Evolutionary conservation across 2,329 filamentous ascomycete species (phyloP), one percentile per base, ranked within the genome.

Genomic region (Paecilomyces sp.): DNA sequence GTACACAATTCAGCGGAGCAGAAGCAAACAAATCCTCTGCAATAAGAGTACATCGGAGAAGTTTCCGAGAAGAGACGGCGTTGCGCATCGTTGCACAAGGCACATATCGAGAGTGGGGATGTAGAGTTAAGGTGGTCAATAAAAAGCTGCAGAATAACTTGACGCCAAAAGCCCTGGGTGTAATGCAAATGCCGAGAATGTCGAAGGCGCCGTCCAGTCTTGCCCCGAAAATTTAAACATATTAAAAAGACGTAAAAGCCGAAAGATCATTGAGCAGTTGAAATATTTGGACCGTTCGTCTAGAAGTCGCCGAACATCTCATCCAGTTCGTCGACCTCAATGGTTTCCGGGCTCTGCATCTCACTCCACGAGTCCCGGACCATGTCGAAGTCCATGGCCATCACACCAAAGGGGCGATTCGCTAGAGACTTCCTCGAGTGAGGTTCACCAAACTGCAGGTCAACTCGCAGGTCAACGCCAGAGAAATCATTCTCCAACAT

Each of bases 271-370:
- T 33, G 41, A 13, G 51, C 47, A 41, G 55, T 30, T 34, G 36
- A 58, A 53, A 28, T 30, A 18, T 2, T 60, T 58, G 13, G 15
- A 25, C 22, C 13, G 24, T 13, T 30, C 25, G 61, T 61, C 82
- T 77, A 91, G 74, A 86, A 91, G 66, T 85, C 87, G 70, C 90
- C 88, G 68, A 97, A 85, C 72, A 97, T 84, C 67, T 89, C 86
- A 70, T 97, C 93, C 25, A 97, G 86, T 80, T 99, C 94, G 54
- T 96, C 91, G 55, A 97, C 85, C 73, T 95, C 92, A 66, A 97
- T 88, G 64, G 87, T 89, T 78, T 97, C 94, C 1, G 92, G 92
- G 71, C 87, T 91, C 71, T 82, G 82, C 69, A 85, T 74, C 61
- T 85, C 83, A 71, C 83, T 83, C 69, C 89, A 88, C 77, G 80